phyloP scores from a whole-genome alignment of 331 rosid species.

The Erythrophleum ivorense region DNA sequence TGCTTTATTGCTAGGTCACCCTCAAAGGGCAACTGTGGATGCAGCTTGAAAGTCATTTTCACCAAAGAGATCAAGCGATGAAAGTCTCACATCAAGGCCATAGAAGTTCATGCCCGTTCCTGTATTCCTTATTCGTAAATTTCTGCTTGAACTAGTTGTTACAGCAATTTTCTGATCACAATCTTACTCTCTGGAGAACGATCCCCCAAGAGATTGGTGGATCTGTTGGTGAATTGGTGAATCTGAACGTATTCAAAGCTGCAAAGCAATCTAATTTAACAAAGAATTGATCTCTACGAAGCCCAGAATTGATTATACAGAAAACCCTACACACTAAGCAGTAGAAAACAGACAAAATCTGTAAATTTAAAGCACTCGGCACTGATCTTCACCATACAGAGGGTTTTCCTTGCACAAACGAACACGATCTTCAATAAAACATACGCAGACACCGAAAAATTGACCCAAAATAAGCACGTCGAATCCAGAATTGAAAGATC shows the following conservation, averaged over 20 bases:
- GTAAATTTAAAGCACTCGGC: conserved; percentile 9
- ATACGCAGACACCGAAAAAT: conserved; percentile 7
- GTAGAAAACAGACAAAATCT: conserved; percentile 10
- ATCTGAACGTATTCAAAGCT: background rate
- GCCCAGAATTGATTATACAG: background rate
- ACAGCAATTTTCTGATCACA: background rate
- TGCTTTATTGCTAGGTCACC: background rate
- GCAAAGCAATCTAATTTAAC: conserved; percentile 22
- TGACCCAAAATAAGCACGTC: conserved; percentile 26
- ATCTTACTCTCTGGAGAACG: background rate
- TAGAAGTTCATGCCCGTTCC: background rate
- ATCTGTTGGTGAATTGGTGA: background rate
- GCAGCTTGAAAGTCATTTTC: background rate
- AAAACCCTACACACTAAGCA: background rate
- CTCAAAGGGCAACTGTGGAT: background rate
- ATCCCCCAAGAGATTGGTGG: background rate
- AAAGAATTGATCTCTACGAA: conserved; percentile 5
- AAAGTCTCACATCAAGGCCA: background rate
- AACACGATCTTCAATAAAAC: conserved; percentile 21
- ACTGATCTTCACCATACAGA: conserved; percentile 12
- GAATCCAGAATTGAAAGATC: background rate
- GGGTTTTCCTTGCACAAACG: conserved; percentile 25
- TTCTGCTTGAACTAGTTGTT: background rate
- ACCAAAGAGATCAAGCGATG: background rate
- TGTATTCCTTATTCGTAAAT: background rate